Base-by-base conservation (phyloP, 2,329 filamentous ascomycete species). In the Trichophyton rubrum region DNA sequence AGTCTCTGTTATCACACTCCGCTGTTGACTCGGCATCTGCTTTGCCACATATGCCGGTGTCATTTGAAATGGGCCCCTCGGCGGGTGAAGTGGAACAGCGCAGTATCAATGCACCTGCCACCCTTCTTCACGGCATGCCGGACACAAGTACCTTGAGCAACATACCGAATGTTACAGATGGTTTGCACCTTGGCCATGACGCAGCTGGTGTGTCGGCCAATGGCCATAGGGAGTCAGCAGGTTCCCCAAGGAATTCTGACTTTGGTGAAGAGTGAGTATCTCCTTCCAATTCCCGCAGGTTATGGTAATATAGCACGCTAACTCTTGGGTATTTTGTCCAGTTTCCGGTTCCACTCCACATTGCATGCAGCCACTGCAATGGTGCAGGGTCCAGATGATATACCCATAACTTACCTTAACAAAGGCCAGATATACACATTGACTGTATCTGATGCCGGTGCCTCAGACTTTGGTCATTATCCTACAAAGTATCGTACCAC, bases 331-430 rank as follows among this genome's bases (percentile, higher is more conserved):
- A 47, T 22, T 47, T 47, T 20, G 47, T 60, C 47, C 33, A 63
- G 60, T 20, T 61, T 67, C 22, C 89, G 93, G 43, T 97, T 89
- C 70, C 88, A 93, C 70, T 87, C 89, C 58, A 93, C 89, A 0
- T 76, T 99, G 51, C 95, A 95, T 72, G 92, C 93, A 0, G 90
- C 92, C 2, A 99, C 93, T 0, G 93, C 93, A 7, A 97, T 97
- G 93, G 87, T 95, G 69, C 85, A 90, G 60, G 62, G 67, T 15
- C 47, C 64, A 2, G 88, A 95, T 63, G 92, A 97, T 72, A 95
- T 97, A 24, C 93, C 93, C 0, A 84, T 97, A n/a, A 96, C 92
- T 0, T 99, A 99, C 71, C 82, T 99, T 20, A 99, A 99, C 77
- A 97, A 97, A 74, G 91, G 92, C 24, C 92, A 97, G 72, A 89